Base-by-base conservation (phyloP, 139 green algal genomes). In the Trebouxia sp. region DNA sequence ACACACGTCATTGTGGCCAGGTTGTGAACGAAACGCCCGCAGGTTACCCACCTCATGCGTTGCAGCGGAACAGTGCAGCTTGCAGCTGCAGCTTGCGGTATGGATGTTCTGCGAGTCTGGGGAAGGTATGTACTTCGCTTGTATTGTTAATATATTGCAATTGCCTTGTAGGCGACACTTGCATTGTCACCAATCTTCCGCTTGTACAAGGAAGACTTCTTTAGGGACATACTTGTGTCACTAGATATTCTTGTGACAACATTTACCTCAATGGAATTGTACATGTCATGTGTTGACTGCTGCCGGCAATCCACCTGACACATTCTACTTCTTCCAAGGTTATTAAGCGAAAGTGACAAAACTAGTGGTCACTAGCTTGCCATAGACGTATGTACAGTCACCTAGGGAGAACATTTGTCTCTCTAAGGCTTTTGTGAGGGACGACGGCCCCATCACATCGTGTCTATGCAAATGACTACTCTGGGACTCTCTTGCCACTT, bases 41-140 rank as follows among this genome's bases (percentile, higher is more conserved):
- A 77, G 69, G 42, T 77, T 22, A 77, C 26, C 20, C 69, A 77
- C 69, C 69, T 77, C 39, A 77, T 77, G 69, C 69, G 69, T 22
- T 77, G 69, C 26, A 77, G 69, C 26, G 69, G 69, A 38, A 51
- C 42, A 55, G 69, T 55, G 20, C 22, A 17, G 6, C 69, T 77
- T 26, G 69, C 69, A 51, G 69, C 69, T 77, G 69, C 69, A 56
- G 69, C 69, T 58, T 77, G 69, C 69, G 55, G 42, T 39, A 77
- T 77, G 69, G 69, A 77, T 55, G 41, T 77, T 51, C 41, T 77
- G 69, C 69, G 69, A 77, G 69, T 77, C 37, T 77, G 69, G 69
- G 69, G 69, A 38, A 77, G 69, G 69, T 77, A 77, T 51, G 69
- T 39, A 77, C 41, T 51, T 20, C 55, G 69, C 39, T 77, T 38